Evolutionary conservation across 345 rosid genomes (phyloP).

Genomic region (Kandelia obovata): DNA sequence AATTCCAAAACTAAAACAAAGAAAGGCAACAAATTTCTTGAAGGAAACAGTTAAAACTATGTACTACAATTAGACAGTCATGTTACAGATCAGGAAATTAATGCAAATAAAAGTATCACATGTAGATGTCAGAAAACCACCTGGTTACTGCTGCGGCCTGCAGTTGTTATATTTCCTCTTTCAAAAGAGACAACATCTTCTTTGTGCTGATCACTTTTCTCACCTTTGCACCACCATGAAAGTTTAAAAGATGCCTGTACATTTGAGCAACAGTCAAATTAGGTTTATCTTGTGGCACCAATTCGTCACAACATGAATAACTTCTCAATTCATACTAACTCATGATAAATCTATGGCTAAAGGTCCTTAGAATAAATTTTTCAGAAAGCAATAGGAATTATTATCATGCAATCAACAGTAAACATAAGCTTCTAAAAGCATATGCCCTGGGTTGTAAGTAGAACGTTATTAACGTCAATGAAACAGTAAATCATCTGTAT

Average conservation of each 20-base stretch:
- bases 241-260: constrained; percentile 96
- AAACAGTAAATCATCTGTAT: constrained; percentile 9
- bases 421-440: too few relatives aligned
- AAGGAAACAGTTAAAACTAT: neutral
- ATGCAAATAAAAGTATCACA: neutral
- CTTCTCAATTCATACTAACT: neutral
- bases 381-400: too few relatives aligned
- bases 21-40: too few relatives aligned
- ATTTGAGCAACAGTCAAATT: constrained; percentile 13
- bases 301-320: constrained; percentile 7
- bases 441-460: too few relatives aligned
- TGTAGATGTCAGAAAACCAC: constrained; percentile 32
- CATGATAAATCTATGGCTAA: too few relatives aligned
- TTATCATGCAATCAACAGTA: too few relatives aligned
- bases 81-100: neutral
- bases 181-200: constrained; percentile 95
- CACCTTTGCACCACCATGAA: constrained; percentile 90
- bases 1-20: too few relatives aligned
- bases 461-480: constrained; percentile 4
- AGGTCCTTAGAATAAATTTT: too few relatives aligned
- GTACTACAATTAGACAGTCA: neutral
- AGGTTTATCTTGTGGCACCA: constrained; percentile 3
- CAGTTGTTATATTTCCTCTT: constrained; percentile 83
- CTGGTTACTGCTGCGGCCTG: constrained; percentile 92
- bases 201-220: constrained; percentile 80